These are phyloP conservation scores for Euryodendron excelsum DNA, from an alignment of 148 eudicot genomes.

Conservation along the genomic window DNA sequence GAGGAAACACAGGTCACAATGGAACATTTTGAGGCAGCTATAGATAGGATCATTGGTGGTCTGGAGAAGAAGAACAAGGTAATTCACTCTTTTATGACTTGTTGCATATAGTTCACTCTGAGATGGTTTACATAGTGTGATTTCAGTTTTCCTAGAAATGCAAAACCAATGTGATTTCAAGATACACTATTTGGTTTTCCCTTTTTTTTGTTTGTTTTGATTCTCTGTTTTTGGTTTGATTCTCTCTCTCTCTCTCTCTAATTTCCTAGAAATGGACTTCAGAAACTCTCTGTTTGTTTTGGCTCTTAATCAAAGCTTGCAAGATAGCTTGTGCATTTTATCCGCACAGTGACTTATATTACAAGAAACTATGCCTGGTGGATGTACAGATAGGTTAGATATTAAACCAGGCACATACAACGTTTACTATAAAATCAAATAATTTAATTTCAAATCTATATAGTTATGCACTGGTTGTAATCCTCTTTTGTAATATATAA, in stretches of 20 bases:
- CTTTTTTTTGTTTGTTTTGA: too few relatives aligned
- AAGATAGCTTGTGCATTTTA: too few relatives aligned
- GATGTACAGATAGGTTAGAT: not conserved
- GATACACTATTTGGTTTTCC: too few relatives aligned
- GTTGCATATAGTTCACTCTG: not conserved
- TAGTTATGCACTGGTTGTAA: too few relatives aligned
- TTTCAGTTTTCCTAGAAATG: not conserved
- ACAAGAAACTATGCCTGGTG: not conserved
- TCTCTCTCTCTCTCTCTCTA: not conserved
- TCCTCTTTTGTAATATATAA: too few relatives aligned
- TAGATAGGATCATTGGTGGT: conserved; percentile 87
- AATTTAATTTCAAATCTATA: too few relatives aligned
- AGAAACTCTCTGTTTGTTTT: not conserved
- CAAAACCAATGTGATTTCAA: not conserved
- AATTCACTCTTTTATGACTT: not conserved
- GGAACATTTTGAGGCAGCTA: conserved; percentile 86
- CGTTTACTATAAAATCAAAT: too few relatives aligned
- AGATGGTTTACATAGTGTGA: not conserved
- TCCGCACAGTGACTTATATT: not conserved
- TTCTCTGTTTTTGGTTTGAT: too few relatives aligned
- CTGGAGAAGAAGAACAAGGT: conserved; percentile 91
- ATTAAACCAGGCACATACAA: not conserved
- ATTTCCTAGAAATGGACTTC: too few relatives aligned
- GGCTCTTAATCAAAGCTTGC: not conserved
- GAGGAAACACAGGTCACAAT: conserved; percentile 49